These are phyloP conservation scores for Lotmaria passim DNA, from an alignment of 208 protist species.

Conservation along the genomic window DNA sequence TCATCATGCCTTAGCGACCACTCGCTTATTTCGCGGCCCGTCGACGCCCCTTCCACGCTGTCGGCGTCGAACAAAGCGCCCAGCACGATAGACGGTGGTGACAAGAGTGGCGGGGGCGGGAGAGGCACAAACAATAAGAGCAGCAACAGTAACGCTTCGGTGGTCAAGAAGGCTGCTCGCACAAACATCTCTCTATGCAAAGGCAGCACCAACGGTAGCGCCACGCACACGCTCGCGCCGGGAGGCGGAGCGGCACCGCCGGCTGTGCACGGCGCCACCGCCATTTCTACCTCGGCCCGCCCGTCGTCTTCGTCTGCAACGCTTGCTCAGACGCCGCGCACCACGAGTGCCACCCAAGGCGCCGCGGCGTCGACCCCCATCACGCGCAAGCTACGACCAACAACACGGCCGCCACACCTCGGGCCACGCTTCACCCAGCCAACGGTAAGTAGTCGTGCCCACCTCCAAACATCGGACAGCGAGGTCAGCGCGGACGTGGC, in stretches of 20 bases:
- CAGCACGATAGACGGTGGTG: no score
- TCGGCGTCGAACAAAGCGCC: neutral
- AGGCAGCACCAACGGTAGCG: neutral
- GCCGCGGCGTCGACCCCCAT: neutral
- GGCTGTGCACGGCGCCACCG: neutral
- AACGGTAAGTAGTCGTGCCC: constrained; percentile 14
- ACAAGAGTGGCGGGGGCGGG: neutral
- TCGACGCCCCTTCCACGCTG: neutral
- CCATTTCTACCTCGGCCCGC: neutral
- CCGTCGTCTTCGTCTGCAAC: neutral
- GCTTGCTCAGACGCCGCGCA: neutral
- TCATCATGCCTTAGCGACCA: neutral
- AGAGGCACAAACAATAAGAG: no score
- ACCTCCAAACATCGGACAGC: neutral
- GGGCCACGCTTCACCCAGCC: constrained; percentile 10
- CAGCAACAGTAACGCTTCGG: neutral
- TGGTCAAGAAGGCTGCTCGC: neutral
- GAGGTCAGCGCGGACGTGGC: neutral
- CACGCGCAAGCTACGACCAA: neutral
- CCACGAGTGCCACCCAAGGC: neutral
- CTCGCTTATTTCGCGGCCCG: neutral
- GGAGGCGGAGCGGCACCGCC: neutral
- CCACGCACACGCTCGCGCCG: neutral
- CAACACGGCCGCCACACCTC: neutral
- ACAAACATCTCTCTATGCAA: neutral